Evolutionary conservation across 768 basidiomycete genomes (phyloP), one percentile per base, ranked within the genome.

Genomic region (Cyathus striatus): DNA sequence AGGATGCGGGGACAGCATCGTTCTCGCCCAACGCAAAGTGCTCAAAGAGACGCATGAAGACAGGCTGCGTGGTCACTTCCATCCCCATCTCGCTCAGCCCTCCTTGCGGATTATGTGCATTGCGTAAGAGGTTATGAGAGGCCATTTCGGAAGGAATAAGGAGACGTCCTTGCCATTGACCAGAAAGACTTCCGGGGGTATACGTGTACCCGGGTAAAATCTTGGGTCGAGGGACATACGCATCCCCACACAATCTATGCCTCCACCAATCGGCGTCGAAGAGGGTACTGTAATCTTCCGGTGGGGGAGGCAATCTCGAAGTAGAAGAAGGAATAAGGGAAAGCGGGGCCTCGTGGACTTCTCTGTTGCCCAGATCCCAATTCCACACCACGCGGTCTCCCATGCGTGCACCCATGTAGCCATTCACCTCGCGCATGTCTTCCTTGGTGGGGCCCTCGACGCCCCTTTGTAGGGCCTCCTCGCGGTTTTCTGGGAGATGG

Each of bases 241-340:
- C 42, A 40, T 75, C 62, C 24, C 52, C 63, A 49, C 81, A 83
- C 26, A 68, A 56, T 3, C 68, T 62, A 43, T 73, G 59, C 14
- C 82, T 64, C 52, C 70, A 73, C 76, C 79, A 85, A 40, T 79
- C 78, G 35, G 68, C 58, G 44, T 86, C 83, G 69, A 72, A 79
- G 14, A 49, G 52, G 1, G 52, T 51, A 35, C 79, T 80, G n/a
- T n/a, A n/a, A n/a, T n/a, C n/a, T n/a, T n/a, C n/a, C n/a, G n/a
- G n/a, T n/a, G n/a, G n/a, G n/a, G n/a, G n/a, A n/a, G n/a, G n/a
- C n/a, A n/a, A n/a, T n/a, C n/a, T n/a, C n/a, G n/a, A n/a, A n/a
- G n/a, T n/a, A n/a, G n/a, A n/a, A n/a, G n/a, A n/a, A n/a, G n/a
- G n/a, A n/a, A n/a, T n/a, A n/a, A n/a, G n/a, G n/a, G n/a, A n/a